These are phyloP conservation scores for Pholiota adiposa DNA, from an alignment of 1,284 basidiomycete species.

Conservation along the genomic window DNA sequence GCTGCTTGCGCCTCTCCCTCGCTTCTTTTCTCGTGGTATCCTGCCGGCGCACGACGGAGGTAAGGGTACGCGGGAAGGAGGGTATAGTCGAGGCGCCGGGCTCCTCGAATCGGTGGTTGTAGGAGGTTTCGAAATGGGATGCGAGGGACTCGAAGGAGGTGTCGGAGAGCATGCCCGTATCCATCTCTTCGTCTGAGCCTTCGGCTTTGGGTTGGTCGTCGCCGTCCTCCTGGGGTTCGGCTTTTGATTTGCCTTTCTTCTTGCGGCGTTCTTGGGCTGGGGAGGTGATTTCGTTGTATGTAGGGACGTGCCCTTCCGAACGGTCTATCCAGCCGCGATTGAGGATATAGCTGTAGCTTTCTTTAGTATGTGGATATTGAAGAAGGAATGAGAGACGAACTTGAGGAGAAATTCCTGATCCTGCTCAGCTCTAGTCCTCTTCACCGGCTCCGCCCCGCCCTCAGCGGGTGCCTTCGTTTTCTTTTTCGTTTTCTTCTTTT, in stretches of 20 bases:
- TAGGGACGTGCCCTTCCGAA: conserved; percentile 72
- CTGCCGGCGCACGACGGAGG: conserved; percentile 74
- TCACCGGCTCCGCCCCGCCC: conserved; percentile 21
- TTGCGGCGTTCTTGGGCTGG: conserved; percentile 42
- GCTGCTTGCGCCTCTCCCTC: conserved; percentile 72
- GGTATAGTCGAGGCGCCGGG: conserved; percentile 80
- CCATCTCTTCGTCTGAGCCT: conserved; percentile 29
- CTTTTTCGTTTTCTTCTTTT: conserved; percentile 32
- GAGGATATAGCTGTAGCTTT: conserved; percentile 78
- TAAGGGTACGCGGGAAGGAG: conserved; percentile 78
- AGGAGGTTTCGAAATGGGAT: conserved; percentile 91
- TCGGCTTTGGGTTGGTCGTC: conserved; percentile 29
- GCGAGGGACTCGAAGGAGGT: conserved; percentile 79
- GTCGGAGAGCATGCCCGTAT: conserved; percentile 75
- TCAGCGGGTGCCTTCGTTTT: conserved; percentile 23
- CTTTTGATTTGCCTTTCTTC: conserved; percentile 34
- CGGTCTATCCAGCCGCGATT: conserved; percentile 96
- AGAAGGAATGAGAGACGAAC: conserved; percentile 49
- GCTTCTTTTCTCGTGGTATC: conserved; percentile 84
- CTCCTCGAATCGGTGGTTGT: conserved; percentile 95
- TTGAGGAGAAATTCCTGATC: conserved; percentile 91
- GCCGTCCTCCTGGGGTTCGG: conserved; percentile 28
- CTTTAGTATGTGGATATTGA: neutral
- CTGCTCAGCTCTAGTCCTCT: conserved; percentile 55
- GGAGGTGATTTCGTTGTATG: conserved; percentile 78